Base-by-base conservation (phyloP, 768 basidiomycete species). In the Austroboletus festivus region DNA sequence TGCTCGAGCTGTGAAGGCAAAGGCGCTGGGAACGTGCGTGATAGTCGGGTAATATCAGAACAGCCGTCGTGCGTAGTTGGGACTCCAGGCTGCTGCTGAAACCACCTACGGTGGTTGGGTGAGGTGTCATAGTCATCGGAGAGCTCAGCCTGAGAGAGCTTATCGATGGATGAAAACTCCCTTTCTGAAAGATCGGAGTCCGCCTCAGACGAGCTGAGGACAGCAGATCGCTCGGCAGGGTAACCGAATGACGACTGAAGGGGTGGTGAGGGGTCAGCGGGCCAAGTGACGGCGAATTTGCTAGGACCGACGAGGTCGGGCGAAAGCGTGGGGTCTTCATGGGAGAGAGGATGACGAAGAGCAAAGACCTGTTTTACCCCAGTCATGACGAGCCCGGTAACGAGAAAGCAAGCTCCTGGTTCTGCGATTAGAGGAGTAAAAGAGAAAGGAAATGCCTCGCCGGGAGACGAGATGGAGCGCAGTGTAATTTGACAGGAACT, bases 11-110 rank as follows among this genome's bases (percentile, higher is more conserved):
- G 86, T 13, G 82, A 79, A 12, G 89, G 81, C n/a, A 85, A 68
- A 18, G 92, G 92, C 71, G 84, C 80, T 16, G 91, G 89, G 57
- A 86, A 82, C 3, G 86, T 83, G 46, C 92, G 79, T 42, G 82
- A 81, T 48, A 90, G 79, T n/a, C 76, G 76, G 38, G 85, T 82
- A 12, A 67, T 54, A 47, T 64, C 54, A 35, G 67, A 47, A 38
- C 55, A 57, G 15, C 64, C 56, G 41, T 65, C 68, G 19, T 54
- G 54, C 46, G 49, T 46, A 53, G 34, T 52, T 18, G 48, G 15
- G 44, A 34, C 38, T 0, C 61, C 60, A 16, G 51, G 40, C 20
- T 63, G 65, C 43, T 68, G 67, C 33, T 59, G 67, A 9, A 51
- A 42, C 23, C 21, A 51, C 39, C 49, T 58, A 40, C 63, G 65